These are phyloP conservation scores for Colletotrichum sp. DNA, from an alignment of 2,329 filamentous ascomycete genomes.

Conservation along the genomic window DNA sequence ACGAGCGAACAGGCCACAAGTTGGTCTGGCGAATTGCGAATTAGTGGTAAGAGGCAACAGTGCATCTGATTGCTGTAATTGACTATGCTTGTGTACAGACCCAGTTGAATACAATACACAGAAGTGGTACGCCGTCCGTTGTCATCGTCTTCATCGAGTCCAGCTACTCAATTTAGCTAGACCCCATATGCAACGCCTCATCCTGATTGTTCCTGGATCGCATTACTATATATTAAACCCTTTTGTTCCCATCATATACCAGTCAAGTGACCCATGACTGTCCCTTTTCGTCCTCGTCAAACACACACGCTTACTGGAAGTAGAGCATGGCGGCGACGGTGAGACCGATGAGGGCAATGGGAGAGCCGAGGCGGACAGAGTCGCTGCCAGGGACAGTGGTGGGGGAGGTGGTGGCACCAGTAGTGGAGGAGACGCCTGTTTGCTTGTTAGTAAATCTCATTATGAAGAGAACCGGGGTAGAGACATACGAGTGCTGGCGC, in stretches of 20 bases:
- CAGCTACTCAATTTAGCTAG: constrained; percentile 5
- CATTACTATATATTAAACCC: constrained; percentile 21
- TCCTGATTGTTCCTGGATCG: constrained; percentile 16
- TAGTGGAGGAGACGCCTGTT: constrained; percentile 25
- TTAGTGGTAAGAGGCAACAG: not conserved
- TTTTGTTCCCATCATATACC: constrained; percentile 18
- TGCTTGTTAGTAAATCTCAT: not conserved
- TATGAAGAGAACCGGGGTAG: not conserved
- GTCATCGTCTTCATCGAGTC: not conserved
- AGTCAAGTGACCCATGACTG: not conserved
- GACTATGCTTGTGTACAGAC: constrained; percentile 4
- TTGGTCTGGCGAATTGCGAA: not conserved
- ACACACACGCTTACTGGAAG: constrained; percentile 39
- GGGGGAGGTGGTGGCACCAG: constrained; percentile 38
- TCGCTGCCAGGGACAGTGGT: constrained; percentile 29
- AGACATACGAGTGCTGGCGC: constrained; percentile 18
- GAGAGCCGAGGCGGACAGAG: constrained; percentile 35
- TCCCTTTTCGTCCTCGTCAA: not conserved
- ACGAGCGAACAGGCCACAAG: not conserved
- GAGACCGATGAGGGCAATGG: constrained; percentile 44
- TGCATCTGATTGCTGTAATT: not conserved
- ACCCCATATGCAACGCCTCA: constrained; percentile 11
- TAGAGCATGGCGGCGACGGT: constrained; percentile 44
- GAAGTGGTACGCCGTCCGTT: not conserved
- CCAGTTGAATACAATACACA: not conserved